phyloP scores from a whole-genome alignment of 108 stramenopile species.

The Aurantiochytrium sp. region DNA sequence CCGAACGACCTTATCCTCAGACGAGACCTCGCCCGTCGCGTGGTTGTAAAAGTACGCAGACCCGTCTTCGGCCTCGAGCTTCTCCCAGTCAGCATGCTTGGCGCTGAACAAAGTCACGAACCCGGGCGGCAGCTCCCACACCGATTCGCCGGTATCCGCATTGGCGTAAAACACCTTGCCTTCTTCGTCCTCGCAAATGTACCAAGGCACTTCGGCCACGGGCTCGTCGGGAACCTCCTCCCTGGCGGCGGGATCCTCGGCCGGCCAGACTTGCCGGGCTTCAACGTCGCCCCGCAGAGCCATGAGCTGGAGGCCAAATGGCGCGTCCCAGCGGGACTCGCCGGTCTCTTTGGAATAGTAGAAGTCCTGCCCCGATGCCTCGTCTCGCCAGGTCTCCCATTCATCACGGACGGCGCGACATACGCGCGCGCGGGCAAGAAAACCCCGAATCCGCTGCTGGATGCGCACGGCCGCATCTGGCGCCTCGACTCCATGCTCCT shows the following conservation, averaged over 20 bases:
- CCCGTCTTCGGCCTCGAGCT: neutral
- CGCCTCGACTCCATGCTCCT: neutral
- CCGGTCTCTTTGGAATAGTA: conserved; percentile 19
- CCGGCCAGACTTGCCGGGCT: neutral
- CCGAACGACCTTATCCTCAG: neutral
- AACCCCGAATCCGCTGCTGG: neutral
- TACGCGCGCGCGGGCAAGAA: neutral
- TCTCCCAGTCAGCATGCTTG: neutral
- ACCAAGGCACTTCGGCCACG: neutral
- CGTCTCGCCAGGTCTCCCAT: conserved; percentile 19
- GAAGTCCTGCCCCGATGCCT: neutral
- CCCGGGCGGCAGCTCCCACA: conserved; percentile 7
- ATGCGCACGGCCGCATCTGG: neutral
- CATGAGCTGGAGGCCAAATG: neutral
- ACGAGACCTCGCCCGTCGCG: neutral
- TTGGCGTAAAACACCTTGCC: neutral
- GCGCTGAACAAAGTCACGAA: neutral
- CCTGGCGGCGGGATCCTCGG: neutral
- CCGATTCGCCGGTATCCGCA: neutral
- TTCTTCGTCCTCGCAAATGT: neutral
- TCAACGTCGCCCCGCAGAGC: neutral
- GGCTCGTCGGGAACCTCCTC: too few species aligned
- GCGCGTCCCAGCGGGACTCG: neutral
- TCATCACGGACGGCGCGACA: neutral
- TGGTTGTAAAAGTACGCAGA: neutral